Evolutionary conservation across 2,329 filamentous ascomycete genomes (phyloP).

Genomic region (Colletotrichum euphorbiae): DNA sequence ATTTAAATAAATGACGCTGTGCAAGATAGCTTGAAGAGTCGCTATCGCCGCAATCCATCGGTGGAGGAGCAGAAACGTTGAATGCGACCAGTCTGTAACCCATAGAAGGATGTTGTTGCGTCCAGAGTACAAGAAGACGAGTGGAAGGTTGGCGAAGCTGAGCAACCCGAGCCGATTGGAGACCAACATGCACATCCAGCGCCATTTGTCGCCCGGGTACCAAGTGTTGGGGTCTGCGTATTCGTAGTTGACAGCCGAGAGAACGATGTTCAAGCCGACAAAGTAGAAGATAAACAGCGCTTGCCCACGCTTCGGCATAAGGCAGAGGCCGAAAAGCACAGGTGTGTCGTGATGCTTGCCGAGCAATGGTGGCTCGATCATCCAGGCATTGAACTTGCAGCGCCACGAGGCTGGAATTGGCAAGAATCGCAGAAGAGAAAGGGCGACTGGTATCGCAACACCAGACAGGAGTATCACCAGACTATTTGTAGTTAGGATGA

Average conservation of each 20-base stretch:
- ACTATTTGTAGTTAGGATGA: conserved; percentile 18
- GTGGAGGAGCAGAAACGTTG: conserved; percentile 52
- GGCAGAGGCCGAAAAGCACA: conserved; percentile 39
- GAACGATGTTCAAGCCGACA: conserved; percentile 51
- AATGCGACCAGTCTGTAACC: conserved; percentile 52
- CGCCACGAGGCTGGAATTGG: conserved; percentile 37
- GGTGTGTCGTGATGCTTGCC: conserved; percentile 44
- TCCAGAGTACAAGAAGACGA: conserved; percentile 49
- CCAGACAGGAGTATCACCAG: conserved; percentile 44
- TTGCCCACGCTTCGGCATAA: conserved; percentile 56
- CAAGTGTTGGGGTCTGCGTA: conserved; percentile 44
- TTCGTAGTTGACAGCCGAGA: conserved; percentile 47
- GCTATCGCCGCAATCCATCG: conserved; percentile 49
- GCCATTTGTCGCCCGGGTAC: neutral
- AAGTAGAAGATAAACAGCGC: conserved; percentile 56
- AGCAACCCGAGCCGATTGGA: conserved; percentile 48
- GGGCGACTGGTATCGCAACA: conserved; percentile 44
- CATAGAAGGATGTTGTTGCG: conserved; percentile 52
- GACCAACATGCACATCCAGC: conserved; percentile 50
- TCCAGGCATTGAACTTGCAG: conserved; percentile 44
- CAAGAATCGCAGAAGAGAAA: conserved; percentile 48
- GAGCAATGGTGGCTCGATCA: conserved; percentile 46
- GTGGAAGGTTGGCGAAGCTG: conserved; percentile 49
- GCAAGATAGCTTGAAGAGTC: conserved; percentile 45
- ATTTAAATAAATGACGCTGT: conserved; percentile 47